Base-by-base conservation (phyloP, 1,284 basidiomycete genomes). In the Puccinia hordei region DNA sequence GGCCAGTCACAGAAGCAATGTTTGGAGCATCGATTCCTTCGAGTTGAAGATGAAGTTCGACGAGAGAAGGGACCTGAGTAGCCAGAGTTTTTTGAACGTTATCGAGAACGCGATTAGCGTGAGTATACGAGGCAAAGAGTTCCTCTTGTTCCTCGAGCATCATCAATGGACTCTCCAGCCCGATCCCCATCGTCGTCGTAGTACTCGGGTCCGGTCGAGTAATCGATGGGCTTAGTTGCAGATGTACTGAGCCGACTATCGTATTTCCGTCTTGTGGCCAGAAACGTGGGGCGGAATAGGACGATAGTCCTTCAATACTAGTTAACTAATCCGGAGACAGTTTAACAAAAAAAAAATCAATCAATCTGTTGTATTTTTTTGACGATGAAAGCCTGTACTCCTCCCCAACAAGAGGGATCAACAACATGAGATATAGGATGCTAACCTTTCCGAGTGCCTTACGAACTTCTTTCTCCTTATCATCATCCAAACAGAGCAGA, bases 221-320 rank as follows among this genome's bases (percentile, higher is more conserved):
- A 41, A 4, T 41, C 38, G 22, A 3, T 0, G 88, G 88, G 13
- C 88, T 87, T 24, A 97, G 87, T 83, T 93, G 92, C 66, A 98
- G 89, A 85, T 93, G 93, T 81, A 99, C 93, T 1, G 93, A 93
- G 24, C 96, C 96, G 83, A 98, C 90, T 46, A 97, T 85, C 65
- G 90, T 91, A 13, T 90, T 89, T 1, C 92, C 90, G 85, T 98
- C 96, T 86, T 97, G 94, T 0, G 95, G 95, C 97, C 97, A 99
- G 87, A 99, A 97, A 22, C 94, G 90, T 0, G 95, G 91, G 1
- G 89, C 88, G 1, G 90, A 90, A 86, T 92, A 97, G 0, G 92
- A 92, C 0, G 89, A 90, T 0, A 99, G 88, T 0, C 94, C 96
- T 82, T 93, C 90, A 53, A 95, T 87, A 6, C 86, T 85, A 0